phyloP scores from a whole-genome alignment of 495 filamentous ascomycete genomes.

The Penicillium paxilli region DNA sequence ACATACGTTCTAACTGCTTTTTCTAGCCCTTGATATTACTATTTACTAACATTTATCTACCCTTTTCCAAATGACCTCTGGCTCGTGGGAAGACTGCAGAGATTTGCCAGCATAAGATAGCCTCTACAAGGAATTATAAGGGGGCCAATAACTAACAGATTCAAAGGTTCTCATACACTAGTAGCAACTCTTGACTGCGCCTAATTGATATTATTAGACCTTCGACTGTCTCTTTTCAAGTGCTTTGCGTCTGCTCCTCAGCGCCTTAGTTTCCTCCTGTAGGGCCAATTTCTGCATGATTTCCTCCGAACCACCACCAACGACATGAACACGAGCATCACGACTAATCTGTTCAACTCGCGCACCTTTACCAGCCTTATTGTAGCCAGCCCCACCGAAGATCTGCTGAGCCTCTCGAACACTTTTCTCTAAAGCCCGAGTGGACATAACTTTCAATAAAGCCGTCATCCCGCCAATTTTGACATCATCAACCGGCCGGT shows the following conservation, averaged over 20 bases:
- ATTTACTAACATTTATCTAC: too few relatives aligned
- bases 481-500: slow-evolving; percentile 32
- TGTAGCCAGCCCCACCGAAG: slow-evolving; percentile 58
- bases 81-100: too few relatives aligned
- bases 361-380: slow-evolving; percentile 51
- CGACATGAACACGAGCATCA: slow-evolving; percentile 57
- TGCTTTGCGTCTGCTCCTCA: slow-evolving; percentile 31
- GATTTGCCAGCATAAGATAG: too few relatives aligned
- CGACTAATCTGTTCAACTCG: slow-evolving; percentile 57
- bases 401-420: slow-evolving; percentile 63
- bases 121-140: too few relatives aligned
- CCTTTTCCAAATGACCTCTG: too few relatives aligned
- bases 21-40: too few relatives aligned
- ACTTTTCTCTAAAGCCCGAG: slow-evolving; percentile 54
- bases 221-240: slow-evolving; percentile 34
- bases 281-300: slow-evolving; percentile 51
- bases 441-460: slow-evolving; percentile 55
- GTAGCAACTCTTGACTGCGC: too few relatives aligned
- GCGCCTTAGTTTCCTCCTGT: slow-evolving; percentile 42
- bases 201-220: slow-evolving; percentile 17
- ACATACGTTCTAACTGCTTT: slow-evolving; percentile 21
- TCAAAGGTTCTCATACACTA: too few relatives aligned
- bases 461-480: slow-evolving; percentile 51
- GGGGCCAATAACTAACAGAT: too few relatives aligned
- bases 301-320: slow-evolving; percentile 59